A percentile compares a stretch with the other conserved stretches of the same genome.
phyloP scores from a whole-genome alignment of 805 yeast genomes.

The Candida schatavii region DNA sequence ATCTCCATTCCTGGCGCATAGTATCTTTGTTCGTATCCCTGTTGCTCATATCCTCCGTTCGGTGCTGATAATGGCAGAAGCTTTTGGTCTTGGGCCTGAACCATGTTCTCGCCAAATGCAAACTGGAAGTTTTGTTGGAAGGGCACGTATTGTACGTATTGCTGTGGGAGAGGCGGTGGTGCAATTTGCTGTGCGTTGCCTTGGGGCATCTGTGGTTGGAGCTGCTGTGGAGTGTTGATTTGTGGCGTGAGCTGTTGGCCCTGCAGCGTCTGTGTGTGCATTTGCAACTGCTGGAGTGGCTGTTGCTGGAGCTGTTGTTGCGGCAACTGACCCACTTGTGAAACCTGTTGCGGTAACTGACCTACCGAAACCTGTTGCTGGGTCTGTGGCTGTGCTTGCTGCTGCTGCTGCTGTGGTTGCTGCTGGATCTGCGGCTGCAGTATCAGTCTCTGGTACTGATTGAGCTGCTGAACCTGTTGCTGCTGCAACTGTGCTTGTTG shows the following conservation, averaged over 20 bases:
- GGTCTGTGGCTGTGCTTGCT: slow-evolving; percentile 10
- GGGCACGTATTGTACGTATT: slow-evolving; percentile 13
- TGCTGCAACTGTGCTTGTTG: slow-evolving; percentile 17
- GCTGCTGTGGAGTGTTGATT: slow-evolving; percentile 1
- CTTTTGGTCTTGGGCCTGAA: slow-evolving; percentile 2
- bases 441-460: neutral
- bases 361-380: slow-evolving; percentile 7
- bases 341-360: slow-evolving; percentile 3
- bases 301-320: slow-evolving; percentile 9
- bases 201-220: slow-evolving; percentile 4
- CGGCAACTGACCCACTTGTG: neutral
- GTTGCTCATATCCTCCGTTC: neutral
- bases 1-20: slow-evolving; percentile 6
- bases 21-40: slow-evolving; percentile 5
- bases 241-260: neutral
- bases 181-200: slow-evolving; percentile 3
- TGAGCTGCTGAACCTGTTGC: slow-evolving; percentile 6
- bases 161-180: slow-evolving; percentile 7
- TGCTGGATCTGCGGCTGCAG: neutral
- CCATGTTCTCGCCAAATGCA: slow-evolving; percentile 7
- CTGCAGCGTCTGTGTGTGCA: neutral
- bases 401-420: slow-evolving; percentile 10
- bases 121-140: slow-evolving; percentile 14
- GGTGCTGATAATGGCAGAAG: slow-evolving; percentile 6
- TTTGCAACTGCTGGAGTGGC: slow-evolving; percentile 13